Percentiles rank a stretch among this genome's conserved stretches.
Conservation (phyloP, 257 asterid genomes). For the Fraxinus pennsylvanica region DNA sequence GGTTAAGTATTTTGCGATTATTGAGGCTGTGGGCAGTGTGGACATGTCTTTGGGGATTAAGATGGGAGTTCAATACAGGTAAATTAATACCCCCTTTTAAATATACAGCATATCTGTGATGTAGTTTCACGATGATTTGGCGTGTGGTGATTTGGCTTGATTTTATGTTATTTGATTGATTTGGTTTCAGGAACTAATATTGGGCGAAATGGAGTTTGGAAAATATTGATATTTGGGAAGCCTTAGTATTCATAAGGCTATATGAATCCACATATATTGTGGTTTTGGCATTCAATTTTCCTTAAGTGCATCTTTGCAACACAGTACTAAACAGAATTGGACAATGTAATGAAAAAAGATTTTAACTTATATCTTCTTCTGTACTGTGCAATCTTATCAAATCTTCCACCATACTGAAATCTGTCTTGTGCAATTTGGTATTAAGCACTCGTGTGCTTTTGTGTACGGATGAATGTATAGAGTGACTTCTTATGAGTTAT, state of each 20-base stretch:
- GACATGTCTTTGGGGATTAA: constrained; percentile 95
- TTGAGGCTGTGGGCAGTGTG: constrained; percentile 92
- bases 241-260: not conserved
- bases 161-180: not conserved
- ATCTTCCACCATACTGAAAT: not conserved
- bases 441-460: not conserved
- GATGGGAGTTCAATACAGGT: constrained; percentile 98
- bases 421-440: not conserved
- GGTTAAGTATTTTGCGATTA: constrained; percentile 78
- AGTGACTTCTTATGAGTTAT: not conserved
- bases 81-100: not conserved
- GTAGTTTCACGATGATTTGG: not conserved
- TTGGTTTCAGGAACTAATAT: not conserved
- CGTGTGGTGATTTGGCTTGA: not conserved
- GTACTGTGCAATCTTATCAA: not conserved
- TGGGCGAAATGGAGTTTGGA: not conserved
- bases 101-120: not conserved
- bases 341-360: not conserved
- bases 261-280: not conserved
- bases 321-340: not conserved
- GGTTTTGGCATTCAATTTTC: not conserved
- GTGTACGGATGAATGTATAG: not conserved
- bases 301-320: not conserved
- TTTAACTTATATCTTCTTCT: not conserved
- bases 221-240: not conserved